These are phyloP conservation scores for Xylariomycetidae sp. DNA, from an alignment of 2,329 filamentous ascomycete species.

Conservation along the genomic window DNA sequence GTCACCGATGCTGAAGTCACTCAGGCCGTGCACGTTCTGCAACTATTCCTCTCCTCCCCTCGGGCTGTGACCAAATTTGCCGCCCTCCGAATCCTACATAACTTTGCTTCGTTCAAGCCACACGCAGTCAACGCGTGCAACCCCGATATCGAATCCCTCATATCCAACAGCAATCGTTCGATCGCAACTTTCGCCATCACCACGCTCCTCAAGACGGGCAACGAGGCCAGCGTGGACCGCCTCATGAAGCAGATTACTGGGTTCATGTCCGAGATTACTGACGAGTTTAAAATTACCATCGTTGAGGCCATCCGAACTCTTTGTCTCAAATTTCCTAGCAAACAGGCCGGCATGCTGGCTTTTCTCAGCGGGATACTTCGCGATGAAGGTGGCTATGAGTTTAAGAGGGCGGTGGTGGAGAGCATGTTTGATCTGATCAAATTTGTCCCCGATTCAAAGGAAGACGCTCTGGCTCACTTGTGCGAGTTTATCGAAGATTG, in stretches of 20 bases:
- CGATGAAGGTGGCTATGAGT: conserved; percentile 96
- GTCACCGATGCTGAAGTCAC: conserved; percentile 87
- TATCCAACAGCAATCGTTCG: conserved; percentile 93
- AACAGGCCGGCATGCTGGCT: conserved; percentile 95
- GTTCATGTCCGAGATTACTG: conserved; percentile 98
- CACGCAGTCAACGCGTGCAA: conserved; percentile 90
- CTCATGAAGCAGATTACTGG: conserved; percentile 98
- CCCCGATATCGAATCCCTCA: conserved; percentile 92
- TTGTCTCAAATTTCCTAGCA: conserved; percentile 95
- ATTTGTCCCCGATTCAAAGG: conserved; percentile 85
- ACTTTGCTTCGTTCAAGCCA: conserved; percentile 95
- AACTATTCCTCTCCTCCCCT: conserved; percentile 94
- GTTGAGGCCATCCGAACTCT: conserved; percentile 96
- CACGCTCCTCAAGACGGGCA: conserved; percentile 95
- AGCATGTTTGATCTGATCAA: conserved; percentile 99
- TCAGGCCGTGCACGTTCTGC: conserved; percentile 89
- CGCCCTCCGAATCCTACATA: conserved; percentile 91
- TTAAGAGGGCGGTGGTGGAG: conserved; percentile 95
- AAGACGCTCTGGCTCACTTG: conserved; percentile 82
- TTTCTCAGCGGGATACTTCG: conserved; percentile 96
- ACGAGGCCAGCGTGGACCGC: conserved; percentile 93
- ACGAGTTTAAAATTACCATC: conserved; percentile 99
- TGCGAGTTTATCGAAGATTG: conserved; percentile 99
- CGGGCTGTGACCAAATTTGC: conserved; percentile 96
- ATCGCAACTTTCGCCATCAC: conserved; percentile 99